A percentile compares a stretch with the other conserved stretches of the same genome.
phyloP scores from a whole-genome alignment of 2,329 filamentous ascomycete genomes.

The Aspergillus sclerotialis region DNA sequence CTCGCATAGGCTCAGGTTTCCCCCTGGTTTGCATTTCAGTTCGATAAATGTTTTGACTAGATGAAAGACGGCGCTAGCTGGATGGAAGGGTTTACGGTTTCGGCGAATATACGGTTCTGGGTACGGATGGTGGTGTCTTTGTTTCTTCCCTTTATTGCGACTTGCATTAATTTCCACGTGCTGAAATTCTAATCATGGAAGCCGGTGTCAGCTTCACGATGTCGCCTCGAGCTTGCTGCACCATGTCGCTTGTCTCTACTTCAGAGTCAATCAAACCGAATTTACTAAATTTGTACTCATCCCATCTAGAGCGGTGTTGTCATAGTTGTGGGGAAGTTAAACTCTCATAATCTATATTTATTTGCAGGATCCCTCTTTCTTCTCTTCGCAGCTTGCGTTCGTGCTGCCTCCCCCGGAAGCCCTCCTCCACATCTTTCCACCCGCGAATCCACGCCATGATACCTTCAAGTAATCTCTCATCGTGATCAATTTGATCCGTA shows the following conservation, averaged over 20 bases:
- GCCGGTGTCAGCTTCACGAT: no score
- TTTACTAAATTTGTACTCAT: not conserved
- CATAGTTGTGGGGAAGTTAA: not conserved
- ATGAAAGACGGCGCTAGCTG: conserved; percentile 25
- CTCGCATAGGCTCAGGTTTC: no score
- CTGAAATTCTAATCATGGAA: no score
- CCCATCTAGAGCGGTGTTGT: not conserved
- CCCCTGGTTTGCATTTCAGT: conserved; percentile 11
- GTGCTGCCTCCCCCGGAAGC: conserved; percentile 43
- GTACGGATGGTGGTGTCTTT: conserved; percentile 4
- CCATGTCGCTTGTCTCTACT: no score
- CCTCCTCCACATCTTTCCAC: conserved; percentile 37
- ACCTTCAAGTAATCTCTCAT: conserved; percentile 29
- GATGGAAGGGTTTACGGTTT: conserved; percentile 17
- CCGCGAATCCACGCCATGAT: conserved; percentile 37
- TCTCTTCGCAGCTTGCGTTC: conserved; percentile 50
- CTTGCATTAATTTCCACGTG: conserved; percentile 6
- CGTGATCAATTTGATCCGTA: conserved; percentile 16
- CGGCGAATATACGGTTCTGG: conserved; percentile 19
- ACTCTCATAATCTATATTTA: not conserved
- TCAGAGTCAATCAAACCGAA: no score
- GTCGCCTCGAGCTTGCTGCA: no score
- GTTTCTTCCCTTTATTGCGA: conserved; percentile 5
- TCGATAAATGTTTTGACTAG: conserved; percentile 23
- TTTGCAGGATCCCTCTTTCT: conserved; percentile 8